Evolutionary conservation across 208 protist genomes (phyloP).

Genomic region (Perkinsela sp.): DNA sequence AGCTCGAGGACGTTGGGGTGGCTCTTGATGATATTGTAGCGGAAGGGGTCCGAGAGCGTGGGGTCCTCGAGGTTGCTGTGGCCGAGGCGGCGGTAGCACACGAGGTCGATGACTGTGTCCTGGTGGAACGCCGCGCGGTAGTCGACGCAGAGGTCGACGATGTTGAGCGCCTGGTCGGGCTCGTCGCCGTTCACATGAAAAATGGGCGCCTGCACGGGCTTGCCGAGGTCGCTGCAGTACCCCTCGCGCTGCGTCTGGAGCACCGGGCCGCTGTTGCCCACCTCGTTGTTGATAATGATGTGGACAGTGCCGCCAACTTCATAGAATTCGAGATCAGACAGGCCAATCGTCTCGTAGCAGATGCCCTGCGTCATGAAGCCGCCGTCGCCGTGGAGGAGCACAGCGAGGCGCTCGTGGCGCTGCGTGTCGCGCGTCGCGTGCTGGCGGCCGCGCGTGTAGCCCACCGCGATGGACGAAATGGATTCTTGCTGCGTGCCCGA

Average conservation of each 20-base stretch:
- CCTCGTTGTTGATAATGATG: constrained; percentile 93
- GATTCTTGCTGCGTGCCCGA: constrained; percentile 95
- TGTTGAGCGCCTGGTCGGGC: constrained; percentile 68
- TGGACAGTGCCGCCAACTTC: constrained; percentile 87
- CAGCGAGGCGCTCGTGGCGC: constrained; percentile 22
- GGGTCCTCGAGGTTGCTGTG: constrained; percentile 90
- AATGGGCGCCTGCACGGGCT: constrained; percentile 72
- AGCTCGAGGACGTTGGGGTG: constrained; percentile 53
- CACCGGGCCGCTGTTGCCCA: constrained; percentile 89
- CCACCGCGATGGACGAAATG: constrained; percentile 88
- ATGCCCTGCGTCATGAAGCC: constrained; percentile 81
- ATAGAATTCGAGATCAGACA: constrained; percentile 73
- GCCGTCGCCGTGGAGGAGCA: constrained; percentile 90
- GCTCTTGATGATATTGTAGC: constrained; percentile 71
- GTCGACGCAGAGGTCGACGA: constrained; percentile 46
- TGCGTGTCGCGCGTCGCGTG: constrained; percentile 33
- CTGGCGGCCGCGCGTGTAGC: constrained; percentile 82
- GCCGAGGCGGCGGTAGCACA: constrained; percentile 82
- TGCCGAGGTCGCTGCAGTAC: constrained; percentile 87
- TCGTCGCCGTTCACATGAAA: constrained; percentile 94
- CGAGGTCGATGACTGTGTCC: constrained; percentile 84
- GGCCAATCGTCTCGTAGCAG: constrained; percentile 85
- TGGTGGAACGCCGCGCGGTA: constrained; percentile 71
- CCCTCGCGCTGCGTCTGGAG: constrained; percentile 51
- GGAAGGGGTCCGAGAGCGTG: constrained; percentile 79